These are phyloP conservation scores for Pythium coloratum DNA, from an alignment of 352 stramenopile genomes.

Conservation along the genomic window DNA sequence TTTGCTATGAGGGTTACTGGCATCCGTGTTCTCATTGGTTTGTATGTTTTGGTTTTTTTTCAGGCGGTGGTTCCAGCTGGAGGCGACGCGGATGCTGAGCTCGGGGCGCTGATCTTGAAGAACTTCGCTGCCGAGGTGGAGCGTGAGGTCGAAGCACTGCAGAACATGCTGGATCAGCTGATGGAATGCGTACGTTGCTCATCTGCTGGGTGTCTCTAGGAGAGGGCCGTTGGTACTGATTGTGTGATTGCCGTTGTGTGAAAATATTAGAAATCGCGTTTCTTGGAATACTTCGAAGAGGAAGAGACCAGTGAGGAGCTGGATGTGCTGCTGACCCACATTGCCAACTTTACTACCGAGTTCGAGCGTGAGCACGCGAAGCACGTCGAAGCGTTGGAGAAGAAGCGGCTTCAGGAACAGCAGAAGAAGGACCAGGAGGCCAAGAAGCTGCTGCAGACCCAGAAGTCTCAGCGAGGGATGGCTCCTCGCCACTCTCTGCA, in stretches of 20 bases:
- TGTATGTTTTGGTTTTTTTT: background rate
- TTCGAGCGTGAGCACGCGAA: conserved; percentile 75
- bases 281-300: conserved; percentile 86
- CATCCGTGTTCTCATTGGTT: background rate
- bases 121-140: conserved; percentile 65
- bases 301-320: conserved; percentile 78
- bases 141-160: conserved; percentile 49
- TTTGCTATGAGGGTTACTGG: too few species aligned
- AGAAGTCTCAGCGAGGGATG: conserved; percentile 6
- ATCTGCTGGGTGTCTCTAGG: background rate
- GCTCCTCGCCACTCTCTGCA: conserved; percentile 21
- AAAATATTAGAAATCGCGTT: conserved; percentile 56
- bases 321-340: conserved; percentile 70
- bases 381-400: conserved; percentile 45
- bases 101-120: conserved; percentile 53
- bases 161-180: conserved; percentile 53
- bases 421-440: conserved; percentile 23
- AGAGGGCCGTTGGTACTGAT: too few species aligned
- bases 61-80: conserved; percentile 26
- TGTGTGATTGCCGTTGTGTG: background rate
- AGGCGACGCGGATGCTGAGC: conserved; percentile 26
- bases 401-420: conserved; percentile 28
- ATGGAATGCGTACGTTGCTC: conserved; percentile 48
- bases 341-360: conserved; percentile 75
- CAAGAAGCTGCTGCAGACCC: conserved; percentile 16